Conservation (phyloP, 768 basidiomycete species). For the Naganishia antarctica region DNA sequence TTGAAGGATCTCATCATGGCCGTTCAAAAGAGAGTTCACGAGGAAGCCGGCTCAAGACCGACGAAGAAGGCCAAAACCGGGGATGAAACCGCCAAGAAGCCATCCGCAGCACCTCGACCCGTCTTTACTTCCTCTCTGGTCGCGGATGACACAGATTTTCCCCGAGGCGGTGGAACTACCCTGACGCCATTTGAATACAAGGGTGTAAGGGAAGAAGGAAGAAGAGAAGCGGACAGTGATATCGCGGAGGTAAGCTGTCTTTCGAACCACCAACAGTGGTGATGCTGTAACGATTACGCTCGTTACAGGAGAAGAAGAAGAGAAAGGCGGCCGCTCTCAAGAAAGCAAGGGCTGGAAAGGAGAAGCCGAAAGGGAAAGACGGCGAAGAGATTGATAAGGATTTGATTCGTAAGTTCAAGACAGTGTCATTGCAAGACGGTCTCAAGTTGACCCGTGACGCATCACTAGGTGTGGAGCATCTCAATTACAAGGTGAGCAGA, state of each 20-base stretch:
- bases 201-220: conserved; percentile 72
- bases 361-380: conserved; percentile 45
- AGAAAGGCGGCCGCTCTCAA: conserved; percentile 43
- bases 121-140: conserved; percentile 45
- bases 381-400: conserved; percentile 50
- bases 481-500: conserved; percentile 68
- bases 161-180: conserved; percentile 84
- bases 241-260: conserved; percentile 48
- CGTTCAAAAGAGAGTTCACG: conserved; percentile 4
- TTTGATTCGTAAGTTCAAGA: conserved; percentile 52
- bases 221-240: conserved; percentile 76
- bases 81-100: conserved; percentile 7
- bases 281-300: background rate
- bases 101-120: conserved; percentile 30
- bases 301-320: conserved; percentile 49
- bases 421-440: background rate
- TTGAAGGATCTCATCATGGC: background rate
- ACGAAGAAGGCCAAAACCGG: conserved; percentile 14
- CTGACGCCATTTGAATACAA: conserved; percentile 88
- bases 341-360: conserved; percentile 19
- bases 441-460: no score
- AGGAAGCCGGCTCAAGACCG: conserved; percentile 11
- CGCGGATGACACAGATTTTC: conserved; percentile 78
- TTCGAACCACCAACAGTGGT: background rate
- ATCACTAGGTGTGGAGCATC: conserved; percentile 65